Evolutionary conservation across 192 early-diverging fungal species (phyloP).

Genomic region (Spizellomyces punctatus): DNA sequence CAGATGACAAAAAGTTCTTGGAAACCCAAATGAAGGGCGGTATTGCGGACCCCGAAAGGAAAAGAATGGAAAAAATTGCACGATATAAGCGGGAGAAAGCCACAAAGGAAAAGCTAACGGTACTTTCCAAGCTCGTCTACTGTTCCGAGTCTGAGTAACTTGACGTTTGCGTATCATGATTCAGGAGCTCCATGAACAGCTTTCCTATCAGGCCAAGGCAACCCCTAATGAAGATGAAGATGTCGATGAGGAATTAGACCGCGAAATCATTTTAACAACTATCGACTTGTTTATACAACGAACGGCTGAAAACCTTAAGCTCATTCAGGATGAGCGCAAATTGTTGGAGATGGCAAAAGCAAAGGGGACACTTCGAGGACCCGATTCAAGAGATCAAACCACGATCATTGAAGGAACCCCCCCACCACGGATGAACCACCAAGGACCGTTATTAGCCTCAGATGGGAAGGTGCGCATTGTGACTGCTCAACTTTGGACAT

Average conservation of each 20-base stretch:
- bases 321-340: conserved; percentile 77
- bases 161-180: background rate
- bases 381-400: background rate
- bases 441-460: conserved; percentile 22
- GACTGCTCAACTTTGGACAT: background rate
- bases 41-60: conserved; percentile 51
- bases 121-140: conserved; percentile 17
- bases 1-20: conserved; percentile 40
- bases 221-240: conserved; percentile 31
- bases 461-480: conserved; percentile 12
- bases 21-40: conserved; percentile 29
- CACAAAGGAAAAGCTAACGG: conserved; percentile 58
- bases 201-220: conserved; percentile 18
- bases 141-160: conserved; percentile 1
- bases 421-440: background rate
- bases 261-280: conserved; percentile 72
- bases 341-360: conserved; percentile 74
- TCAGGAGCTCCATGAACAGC: conserved; percentile 20
- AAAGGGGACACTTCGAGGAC: background rate
- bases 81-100: conserved; percentile 78
- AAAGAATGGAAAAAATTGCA: conserved; percentile 73
- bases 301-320: conserved; percentile 66
- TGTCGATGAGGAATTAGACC: conserved; percentile 67
- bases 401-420: background rate
- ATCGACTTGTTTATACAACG: conserved; percentile 75